Percentiles rank a stretch among this genome's conserved stretches.
Evolutionary conservation across 2,329 filamentous ascomycete species (phyloP).

Genomic region (Gaeumannomyces tritici): DNA sequence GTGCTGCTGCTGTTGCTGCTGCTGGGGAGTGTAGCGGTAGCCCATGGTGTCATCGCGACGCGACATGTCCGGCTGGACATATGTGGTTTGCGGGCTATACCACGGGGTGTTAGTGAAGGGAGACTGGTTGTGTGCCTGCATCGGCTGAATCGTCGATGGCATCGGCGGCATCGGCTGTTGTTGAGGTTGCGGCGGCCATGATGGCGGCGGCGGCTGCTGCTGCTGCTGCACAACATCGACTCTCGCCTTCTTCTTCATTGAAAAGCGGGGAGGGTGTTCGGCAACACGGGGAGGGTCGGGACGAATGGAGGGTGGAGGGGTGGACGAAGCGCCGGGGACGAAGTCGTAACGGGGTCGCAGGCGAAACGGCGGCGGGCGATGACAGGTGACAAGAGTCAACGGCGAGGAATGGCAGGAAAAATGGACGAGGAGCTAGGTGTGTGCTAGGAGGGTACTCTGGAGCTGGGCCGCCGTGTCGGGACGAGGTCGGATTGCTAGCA

Average conservation of each 20-base stretch:
- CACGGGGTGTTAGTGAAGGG: constrained; percentile 25
- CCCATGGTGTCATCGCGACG: constrained; percentile 18
- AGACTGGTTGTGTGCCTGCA: constrained; percentile 15
- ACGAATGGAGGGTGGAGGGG: neutral
- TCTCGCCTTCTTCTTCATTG: constrained; percentile 14
- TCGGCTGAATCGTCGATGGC: constrained; percentile 12
- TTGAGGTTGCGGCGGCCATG: constrained; percentile 13
- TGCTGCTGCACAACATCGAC: constrained; percentile 12
- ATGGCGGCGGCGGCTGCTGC: constrained; percentile 1
- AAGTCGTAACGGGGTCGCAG: neutral
- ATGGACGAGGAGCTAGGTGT: neutral
- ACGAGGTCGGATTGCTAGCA: neutral
- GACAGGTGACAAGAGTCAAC: neutral
- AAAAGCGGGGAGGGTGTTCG: constrained; percentile 2
- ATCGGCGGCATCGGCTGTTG: constrained; percentile 17
- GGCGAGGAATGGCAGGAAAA: neutral
- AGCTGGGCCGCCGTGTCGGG: neutral
- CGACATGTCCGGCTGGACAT: constrained; percentile 33
- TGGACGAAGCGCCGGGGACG: neutral
- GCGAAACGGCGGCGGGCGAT: neutral
- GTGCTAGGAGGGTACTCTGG: neutral
- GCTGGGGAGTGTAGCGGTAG: constrained; percentile 18
- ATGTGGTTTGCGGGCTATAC: constrained; percentile 32
- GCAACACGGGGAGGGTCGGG: neutral
- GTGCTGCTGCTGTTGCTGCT: constrained; percentile 15